phyloP scores from a whole-genome alignment of 768 basidiomycete genomes.

The Holtermanniella nyarrowii region DNA sequence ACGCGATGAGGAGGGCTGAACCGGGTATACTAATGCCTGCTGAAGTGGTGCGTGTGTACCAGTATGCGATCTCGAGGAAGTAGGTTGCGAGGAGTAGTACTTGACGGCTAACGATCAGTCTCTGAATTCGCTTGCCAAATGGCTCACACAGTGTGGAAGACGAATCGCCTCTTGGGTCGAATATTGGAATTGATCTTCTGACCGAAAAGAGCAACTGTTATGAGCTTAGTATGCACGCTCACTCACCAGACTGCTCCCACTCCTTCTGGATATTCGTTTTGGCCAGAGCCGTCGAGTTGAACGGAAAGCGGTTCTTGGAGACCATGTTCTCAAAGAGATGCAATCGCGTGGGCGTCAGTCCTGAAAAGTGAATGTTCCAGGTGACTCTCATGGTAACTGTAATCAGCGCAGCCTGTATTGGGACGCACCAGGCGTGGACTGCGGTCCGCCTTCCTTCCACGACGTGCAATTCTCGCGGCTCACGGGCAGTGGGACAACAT shows the following conservation, averaged over 20 bases:
- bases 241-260: not conserved
- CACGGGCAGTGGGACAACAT: not conserved
- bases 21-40: not conserved
- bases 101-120: not conserved
- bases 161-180: not conserved
- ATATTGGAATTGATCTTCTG: not conserved
- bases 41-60: not conserved
- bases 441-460: not conserved
- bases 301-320: not conserved
- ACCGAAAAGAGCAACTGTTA: not conserved
- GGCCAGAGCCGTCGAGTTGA: not conserved
- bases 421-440: no score
- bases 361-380: not conserved
- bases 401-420: not conserved
- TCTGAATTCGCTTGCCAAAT: not conserved
- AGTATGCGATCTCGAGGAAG: not conserved
- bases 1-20: not conserved
- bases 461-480: not conserved
- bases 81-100: not conserved
- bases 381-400: not conserved
- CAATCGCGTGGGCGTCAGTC: not conserved
- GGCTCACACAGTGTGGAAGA: not conserved
- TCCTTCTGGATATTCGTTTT: not conserved
- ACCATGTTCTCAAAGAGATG: not conserved
- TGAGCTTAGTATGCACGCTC: not conserved